Percentiles rank a stretch among this genome's conserved stretches.
These are phyloP conservation scores for Jaapia argillacea DNA, from an alignment of 768 basidiomycete species.

Conservation along the genomic window DNA sequence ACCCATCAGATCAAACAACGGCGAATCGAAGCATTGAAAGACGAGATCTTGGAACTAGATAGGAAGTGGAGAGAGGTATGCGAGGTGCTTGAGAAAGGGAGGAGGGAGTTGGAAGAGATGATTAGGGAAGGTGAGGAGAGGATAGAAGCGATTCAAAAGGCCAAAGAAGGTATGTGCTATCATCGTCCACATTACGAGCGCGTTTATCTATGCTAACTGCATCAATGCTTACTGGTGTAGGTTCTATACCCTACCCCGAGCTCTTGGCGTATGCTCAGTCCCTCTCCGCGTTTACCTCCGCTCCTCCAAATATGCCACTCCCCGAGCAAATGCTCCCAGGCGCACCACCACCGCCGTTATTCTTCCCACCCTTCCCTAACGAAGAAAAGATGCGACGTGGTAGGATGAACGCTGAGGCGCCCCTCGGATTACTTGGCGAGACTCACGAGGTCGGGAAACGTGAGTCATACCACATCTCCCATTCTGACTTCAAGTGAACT, in stretches of 20 bases:
- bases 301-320: slow-evolving; percentile 78
- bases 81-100: slow-evolving; percentile 51
- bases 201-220: neutral
- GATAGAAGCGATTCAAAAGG: slow-evolving; percentile 57
- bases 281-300: slow-evolving; percentile 78
- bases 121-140: slow-evolving; percentile 71
- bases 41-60: slow-evolving; percentile 63
- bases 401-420: slow-evolving; percentile 69
- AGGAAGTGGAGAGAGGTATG: slow-evolving; percentile 61
- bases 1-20: slow-evolving; percentile 70
- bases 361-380: slow-evolving; percentile 88
- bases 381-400: slow-evolving; percentile 88
- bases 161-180: slow-evolving; percentile 52
- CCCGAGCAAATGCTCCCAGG: slow-evolving; percentile 57
- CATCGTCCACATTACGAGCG: too few relatives aligned
- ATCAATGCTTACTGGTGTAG: slow-evolving; percentile 25
- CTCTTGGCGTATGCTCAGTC: slow-evolving; percentile 79
- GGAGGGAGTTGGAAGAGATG: slow-evolving; percentile 56
- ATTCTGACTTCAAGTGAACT: slow-evolving; percentile 1
- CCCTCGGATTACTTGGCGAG: slow-evolving; percentile 69
- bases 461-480: slow-evolving; percentile 23
- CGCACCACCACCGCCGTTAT: slow-evolving; percentile 66
- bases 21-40: slow-evolving; percentile 59
- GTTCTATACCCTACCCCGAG: slow-evolving; percentile 74
- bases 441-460: slow-evolving; percentile 74